Evolutionary conservation across 1,284 basidiomycete species (phyloP), one percentile per base, ranked within the genome.

Genomic region (Cystobasidium slooffiae): DNA sequence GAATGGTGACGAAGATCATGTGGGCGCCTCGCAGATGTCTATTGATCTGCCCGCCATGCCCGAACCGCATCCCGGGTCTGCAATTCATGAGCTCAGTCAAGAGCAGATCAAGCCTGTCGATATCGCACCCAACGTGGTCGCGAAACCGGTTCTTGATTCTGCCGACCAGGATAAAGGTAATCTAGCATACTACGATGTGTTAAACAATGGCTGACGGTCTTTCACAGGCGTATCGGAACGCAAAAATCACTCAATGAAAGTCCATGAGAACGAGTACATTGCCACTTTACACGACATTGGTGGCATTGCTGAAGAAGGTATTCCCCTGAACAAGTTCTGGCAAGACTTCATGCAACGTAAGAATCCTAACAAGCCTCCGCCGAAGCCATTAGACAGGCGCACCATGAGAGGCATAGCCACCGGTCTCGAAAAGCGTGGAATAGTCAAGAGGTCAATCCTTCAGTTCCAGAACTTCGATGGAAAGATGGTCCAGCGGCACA

Each of bases 321-420:
- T 53, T 12, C 41, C 59, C 12, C 63, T 68, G 46, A 46, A 24
- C 16, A 70, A 59, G 37, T 8, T 46, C 2, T 68, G 68, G 62
- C 68, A 75, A 24, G 47, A 44, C 4, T 49, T 31, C 37, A 47
- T 69, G 68, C 41, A 44, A n/a, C 46, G 62, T n/a, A 59, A 58
- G 20, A 53, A 75, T 20, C 56, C 56, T 10, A 22, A 12, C 16
- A 59, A 72, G 37, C 24, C 37, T 9, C 37, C 82, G 84, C n/a
- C 88, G 89, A 10, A 86, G 88, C 39, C 85, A 85, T 68, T 89
- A 24, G 92, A 94, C 81, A 90, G 89, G 80, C 86, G 90, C 12
- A 93, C 91, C 0, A 84, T 88, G 20, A 84, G 84, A 31, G 81
- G 85, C 1, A 87, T 89, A 0, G 83, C 91, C 58, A 85, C 85